Conservation (phyloP, 495 filamentous ascomycete species). For the Polyplosphaeria fusca region DNA sequence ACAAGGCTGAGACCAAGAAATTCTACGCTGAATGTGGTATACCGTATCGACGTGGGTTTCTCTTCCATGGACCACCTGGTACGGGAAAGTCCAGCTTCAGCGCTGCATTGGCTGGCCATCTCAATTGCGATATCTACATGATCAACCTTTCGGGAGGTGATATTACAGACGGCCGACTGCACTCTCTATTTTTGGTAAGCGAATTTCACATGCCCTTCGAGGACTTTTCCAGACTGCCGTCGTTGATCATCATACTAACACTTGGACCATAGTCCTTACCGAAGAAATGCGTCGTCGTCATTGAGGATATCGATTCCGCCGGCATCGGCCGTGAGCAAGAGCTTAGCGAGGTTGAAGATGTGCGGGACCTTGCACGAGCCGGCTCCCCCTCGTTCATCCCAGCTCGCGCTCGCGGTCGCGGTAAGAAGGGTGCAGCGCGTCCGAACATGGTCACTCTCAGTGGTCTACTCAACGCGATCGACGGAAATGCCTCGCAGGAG, state of each 20-base stretch:
- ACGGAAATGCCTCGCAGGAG: constrained; percentile 77
- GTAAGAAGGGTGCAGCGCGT: no score
- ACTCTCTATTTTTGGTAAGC: constrained; percentile 1
- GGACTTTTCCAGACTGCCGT: no score
- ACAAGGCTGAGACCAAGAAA: background rate
- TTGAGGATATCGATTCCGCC: constrained; percentile 68
- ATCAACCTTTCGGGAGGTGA: constrained; percentile 15
- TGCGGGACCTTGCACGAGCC: constrained; percentile 55
- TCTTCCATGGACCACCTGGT: constrained; percentile 49
- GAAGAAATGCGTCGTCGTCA: constrained; percentile 60
- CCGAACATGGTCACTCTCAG: constrained; percentile 69
- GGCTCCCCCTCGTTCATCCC: constrained; percentile 65
- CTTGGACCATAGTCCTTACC: no score
- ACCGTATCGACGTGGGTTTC: background rate
- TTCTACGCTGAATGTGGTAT: background rate
- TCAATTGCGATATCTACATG: constrained; percentile 6
- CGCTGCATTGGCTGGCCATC: background rate
- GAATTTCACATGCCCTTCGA: no score
- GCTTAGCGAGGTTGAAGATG: background rate
- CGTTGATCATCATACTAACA: no score
- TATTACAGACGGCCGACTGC: background rate
- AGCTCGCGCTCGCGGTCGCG: constrained; percentile 47
- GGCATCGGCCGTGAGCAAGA: constrained; percentile 42
- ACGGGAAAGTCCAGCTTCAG: constrained; percentile 10
- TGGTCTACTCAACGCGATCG: constrained; percentile 75